A percentile compares a stretch with the other conserved stretches of the same genome.
phyloP scores from a whole-genome alignment of 1,284 basidiomycete genomes.

The Ganoderma meredithae region DNA sequence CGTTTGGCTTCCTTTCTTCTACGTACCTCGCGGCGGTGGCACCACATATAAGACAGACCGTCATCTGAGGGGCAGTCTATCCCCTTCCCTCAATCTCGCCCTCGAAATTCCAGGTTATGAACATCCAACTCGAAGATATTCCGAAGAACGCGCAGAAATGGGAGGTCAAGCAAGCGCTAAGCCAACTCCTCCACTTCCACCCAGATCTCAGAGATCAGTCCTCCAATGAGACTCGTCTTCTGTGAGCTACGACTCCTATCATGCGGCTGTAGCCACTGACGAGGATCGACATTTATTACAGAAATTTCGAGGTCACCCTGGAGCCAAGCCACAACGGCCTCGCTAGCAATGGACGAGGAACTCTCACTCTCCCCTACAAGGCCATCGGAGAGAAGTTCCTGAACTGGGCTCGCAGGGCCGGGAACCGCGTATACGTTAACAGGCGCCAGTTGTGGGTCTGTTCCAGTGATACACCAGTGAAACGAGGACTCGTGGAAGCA shows the following conservation, averaged over 20 bases:
- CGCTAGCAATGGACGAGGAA: constrained; percentile 63
- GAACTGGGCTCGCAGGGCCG: constrained; percentile 44
- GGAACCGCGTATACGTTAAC: constrained; percentile 50
- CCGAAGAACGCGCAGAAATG: constrained; percentile 56
- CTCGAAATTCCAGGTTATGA: neutral
- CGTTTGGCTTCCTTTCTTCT: neutral
- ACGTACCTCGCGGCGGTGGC: neutral
- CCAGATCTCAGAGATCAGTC: constrained; percentile 54
- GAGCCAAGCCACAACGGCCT: constrained; percentile 56
- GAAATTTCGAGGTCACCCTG: constrained; percentile 65
- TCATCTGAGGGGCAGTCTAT: neutral
- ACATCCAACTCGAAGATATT: constrained; percentile 48
- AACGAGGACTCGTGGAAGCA: constrained; percentile 14
- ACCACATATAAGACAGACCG: neutral
- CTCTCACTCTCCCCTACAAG: constrained; percentile 53
- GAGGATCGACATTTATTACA: constrained; percentile 8
- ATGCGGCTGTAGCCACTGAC: neutral
- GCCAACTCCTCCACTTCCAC: constrained; percentile 56
- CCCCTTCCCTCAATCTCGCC: neutral
- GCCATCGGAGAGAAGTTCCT: constrained; percentile 55
- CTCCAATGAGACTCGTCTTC: constrained; percentile 40
- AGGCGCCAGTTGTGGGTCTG: constrained; percentile 35
- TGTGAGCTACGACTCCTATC: constrained; percentile 30
- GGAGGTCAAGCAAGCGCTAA: constrained; percentile 62
- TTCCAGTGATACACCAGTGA: constrained; percentile 16